Base-by-base conservation (phyloP, 441 rosid genomes). In the Raphanus hybrid region DNA sequence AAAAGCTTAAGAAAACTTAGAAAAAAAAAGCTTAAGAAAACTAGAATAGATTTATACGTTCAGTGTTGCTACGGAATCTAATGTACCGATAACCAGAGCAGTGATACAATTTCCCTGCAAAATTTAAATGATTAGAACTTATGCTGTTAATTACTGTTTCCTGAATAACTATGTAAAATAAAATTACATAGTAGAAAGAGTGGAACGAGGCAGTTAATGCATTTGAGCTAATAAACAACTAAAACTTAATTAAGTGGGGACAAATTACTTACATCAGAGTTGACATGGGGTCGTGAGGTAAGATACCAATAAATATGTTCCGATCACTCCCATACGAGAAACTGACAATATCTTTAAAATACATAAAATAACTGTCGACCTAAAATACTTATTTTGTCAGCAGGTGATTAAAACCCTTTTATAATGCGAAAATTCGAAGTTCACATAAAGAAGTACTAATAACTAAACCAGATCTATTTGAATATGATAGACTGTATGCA, bases 221-320 rank as follows among this genome's bases (percentile, higher is more conserved):
- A 0, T 8, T 37, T 67, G 63, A 67, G 66, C 69, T 66, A 52
- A 52, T 60, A 72, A 78, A 71, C 72, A 71, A 65, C 41, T 71
- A 41, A 57, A 71, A 58, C 58, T 8, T 71, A 55, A 65, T 20
- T 72, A 50, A 45, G 59, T 78, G 74, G 66, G 74, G 70, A 78
- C 74, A 66, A 73, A 48, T 43, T 37, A 67, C 64, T 15, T 71
- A 58, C 23, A 60, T 45, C 26, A 61, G 70, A 73, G 70, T 78
- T 78, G 70, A 78, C 74, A 78, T 73, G 74, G 64, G 58, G 60
- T 61, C 64, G 34, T 78, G 37, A 60, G 37, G 37, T 27, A 35
- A 71, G 69, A 65, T 64, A 41, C 61, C 43, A 58, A 57, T 61
- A 35, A 72, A 60, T 72, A 52, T 72, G 69, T 67, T 72, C 26